Conservation (phyloP, 495 filamentous ascomycete species). For the Talaromyces wortmannii region DNA sequence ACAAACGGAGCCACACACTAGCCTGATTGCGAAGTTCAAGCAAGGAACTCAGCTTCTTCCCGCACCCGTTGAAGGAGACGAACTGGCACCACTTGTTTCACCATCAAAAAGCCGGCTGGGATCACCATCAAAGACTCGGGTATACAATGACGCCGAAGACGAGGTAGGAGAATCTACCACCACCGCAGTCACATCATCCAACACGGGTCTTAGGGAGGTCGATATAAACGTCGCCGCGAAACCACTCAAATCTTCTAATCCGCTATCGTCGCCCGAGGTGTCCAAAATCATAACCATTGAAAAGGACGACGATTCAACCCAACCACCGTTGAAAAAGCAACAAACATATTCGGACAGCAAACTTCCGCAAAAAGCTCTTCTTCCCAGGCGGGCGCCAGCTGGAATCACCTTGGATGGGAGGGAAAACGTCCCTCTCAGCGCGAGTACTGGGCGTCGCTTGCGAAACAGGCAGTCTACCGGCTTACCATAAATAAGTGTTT, state of each 20-base stretch:
- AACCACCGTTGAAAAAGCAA: constrained; percentile 45
- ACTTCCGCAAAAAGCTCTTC: constrained; percentile 33
- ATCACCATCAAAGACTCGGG: constrained; percentile 31
- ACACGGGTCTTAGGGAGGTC: constrained; percentile 48
- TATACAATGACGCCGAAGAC: constrained; percentile 37
- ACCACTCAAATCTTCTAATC: constrained; percentile 21
- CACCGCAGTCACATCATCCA: constrained; percentile 27
- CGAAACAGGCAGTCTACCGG: constrained; percentile 18
- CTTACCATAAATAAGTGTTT: background rate
- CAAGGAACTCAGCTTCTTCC: constrained; percentile 31
- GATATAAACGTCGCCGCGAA: constrained; percentile 41
- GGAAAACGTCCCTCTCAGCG: constrained; percentile 48
- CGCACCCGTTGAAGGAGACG: constrained; percentile 27
- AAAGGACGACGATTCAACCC: constrained; percentile 33
- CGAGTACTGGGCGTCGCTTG: constrained; percentile 17
- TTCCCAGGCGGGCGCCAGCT: constrained; percentile 32
- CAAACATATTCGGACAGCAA: constrained; percentile 33
- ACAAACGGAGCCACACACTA: constrained; percentile 64
- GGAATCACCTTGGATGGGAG: constrained; percentile 44
- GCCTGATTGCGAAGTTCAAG: constrained; percentile 52
- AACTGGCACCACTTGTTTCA: constrained; percentile 15
- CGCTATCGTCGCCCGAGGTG: constrained; percentile 1
- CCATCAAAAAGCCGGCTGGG: constrained; percentile 9
- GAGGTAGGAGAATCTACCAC: constrained; percentile 34
- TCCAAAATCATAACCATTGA: constrained; percentile 6